Evolutionary conservation across 2,329 filamentous ascomycete species (phyloP).

Genomic region (Myriosclerotinia scirpicola): DNA sequence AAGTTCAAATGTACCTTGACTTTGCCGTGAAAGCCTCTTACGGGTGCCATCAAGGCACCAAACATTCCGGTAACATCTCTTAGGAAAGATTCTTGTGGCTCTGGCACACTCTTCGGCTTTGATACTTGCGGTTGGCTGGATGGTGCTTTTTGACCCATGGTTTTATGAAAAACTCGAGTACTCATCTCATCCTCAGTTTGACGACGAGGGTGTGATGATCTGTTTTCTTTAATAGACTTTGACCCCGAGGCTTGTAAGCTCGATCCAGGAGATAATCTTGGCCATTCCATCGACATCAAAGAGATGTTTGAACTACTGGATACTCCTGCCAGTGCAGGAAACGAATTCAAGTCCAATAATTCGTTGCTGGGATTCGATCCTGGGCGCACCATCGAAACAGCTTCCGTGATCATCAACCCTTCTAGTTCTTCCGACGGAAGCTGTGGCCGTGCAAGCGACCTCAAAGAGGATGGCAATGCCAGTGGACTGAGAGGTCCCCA

Average conservation of each 20-base stretch:
- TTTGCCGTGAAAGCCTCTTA: constrained; percentile 35
- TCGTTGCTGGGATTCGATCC: neutral
- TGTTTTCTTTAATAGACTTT: neutral
- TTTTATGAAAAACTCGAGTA: constrained; percentile 31
- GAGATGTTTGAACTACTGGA: neutral
- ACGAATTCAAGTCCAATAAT: neutral
- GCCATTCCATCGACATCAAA: constrained; percentile 2
- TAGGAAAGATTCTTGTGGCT: constrained; percentile 29
- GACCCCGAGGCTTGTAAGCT: neutral
- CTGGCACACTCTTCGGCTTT: neutral
- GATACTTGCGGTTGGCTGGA: constrained; percentile 8
- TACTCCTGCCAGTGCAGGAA: neutral
- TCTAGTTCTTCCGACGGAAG: constrained; percentile 14
- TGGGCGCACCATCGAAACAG: neutral
- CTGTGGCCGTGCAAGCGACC: neutral
- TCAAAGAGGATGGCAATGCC: neutral
- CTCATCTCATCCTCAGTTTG: constrained; percentile 27
- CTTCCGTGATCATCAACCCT: neutral
- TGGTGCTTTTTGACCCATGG: constrained; percentile 35
- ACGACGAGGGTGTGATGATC: neutral
- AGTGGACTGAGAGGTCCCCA: neutral
- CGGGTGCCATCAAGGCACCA: constrained; percentile 28
- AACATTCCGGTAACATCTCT: constrained; percentile 29
- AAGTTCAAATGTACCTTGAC: constrained; percentile 35
- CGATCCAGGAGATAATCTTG: neutral